These are phyloP conservation scores for Isoetes engelmannii DNA, from an alignment of 83 land plant genomes.

Conservation along the genomic window DNA sequence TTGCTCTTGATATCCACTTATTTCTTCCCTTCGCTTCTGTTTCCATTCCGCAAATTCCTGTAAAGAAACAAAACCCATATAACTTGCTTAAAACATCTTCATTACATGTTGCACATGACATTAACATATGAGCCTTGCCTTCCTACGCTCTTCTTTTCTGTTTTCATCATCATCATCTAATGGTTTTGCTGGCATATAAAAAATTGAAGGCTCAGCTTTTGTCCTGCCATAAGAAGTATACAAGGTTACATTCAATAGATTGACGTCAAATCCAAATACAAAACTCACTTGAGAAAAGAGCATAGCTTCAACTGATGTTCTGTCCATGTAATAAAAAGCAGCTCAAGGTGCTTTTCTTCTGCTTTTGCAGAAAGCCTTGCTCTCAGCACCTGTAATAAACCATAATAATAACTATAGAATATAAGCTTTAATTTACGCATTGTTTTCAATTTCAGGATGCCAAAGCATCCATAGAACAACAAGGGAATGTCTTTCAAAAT, in stretches of 20 bases:
- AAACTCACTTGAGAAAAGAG: constrained; percentile 62
- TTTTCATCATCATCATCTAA: constrained; percentile 41
- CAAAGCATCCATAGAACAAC: no score
- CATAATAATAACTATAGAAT: background rate
- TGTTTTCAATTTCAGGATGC: no score
- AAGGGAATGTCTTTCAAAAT: background rate
- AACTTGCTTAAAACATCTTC: background rate
- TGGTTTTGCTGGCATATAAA: constrained; percentile 58
- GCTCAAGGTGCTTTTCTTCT: constrained; percentile 83
- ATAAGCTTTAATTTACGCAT: no score
- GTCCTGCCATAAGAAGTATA: constrained; percentile 42
- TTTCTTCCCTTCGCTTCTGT: constrained; percentile 56
- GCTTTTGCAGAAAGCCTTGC: constrained; percentile 88
- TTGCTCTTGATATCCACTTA: constrained; percentile 67
- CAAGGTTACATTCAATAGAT: background rate
- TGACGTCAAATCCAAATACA: constrained; percentile 1
- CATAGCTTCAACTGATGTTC: constrained; percentile 80
- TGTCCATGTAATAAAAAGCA: constrained; percentile 83
- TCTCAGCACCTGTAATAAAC: constrained; percentile 55
- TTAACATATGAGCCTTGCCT: constrained; percentile 32
- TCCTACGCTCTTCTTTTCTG: constrained; percentile 46
- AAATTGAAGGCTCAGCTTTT: constrained; percentile 77
- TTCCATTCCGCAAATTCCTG: constrained; percentile 84
- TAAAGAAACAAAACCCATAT: background rate
- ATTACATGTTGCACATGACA: background rate